phyloP scores from a whole-genome alignment of 495 filamentous ascomycete species.

The Podospora anserina region DNA sequence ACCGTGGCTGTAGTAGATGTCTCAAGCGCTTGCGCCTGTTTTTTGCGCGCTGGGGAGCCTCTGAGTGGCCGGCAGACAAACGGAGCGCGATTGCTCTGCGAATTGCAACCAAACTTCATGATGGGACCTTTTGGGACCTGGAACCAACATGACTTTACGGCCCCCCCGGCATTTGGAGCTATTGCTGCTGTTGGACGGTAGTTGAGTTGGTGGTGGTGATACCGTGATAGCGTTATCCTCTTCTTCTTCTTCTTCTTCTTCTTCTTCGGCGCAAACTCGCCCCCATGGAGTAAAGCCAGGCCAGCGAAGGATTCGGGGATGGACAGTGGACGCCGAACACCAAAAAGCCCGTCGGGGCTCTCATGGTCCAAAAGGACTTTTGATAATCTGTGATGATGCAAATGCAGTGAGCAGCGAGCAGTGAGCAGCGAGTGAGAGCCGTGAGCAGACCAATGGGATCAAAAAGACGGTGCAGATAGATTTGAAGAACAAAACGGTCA shows the following conservation, averaged over 20 bases:
- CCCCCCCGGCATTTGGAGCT: neutral
- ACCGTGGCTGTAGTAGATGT: conserved; percentile 1
- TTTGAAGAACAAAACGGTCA: neutral
- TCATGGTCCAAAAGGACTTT: neutral
- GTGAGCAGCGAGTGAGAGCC: neutral
- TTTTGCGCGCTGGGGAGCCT: neutral
- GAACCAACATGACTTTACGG: neutral
- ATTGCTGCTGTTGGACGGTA: neutral
- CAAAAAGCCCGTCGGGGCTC: neutral
- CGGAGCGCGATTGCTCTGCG: neutral
- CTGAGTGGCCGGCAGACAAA: conserved; percentile 1
- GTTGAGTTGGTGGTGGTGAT: neutral
- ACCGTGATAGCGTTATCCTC: neutral
- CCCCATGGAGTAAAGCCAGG: conserved; percentile 1
- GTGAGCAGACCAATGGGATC: neutral
- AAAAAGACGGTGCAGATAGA: neutral
- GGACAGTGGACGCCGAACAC: neutral
- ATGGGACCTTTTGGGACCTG: neutral
- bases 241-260: too few relatives aligned
- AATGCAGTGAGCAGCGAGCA: neutral
- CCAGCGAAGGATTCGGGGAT: neutral
- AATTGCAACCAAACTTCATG: neutral
- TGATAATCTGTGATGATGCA: neutral
- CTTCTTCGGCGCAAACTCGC: neutral
- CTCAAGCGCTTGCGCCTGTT: conserved; percentile 11